Percentiles rank a stretch among this genome's conserved stretches.
Conservation (phyloP, 331 rosid genomes). For the Quercus tomentella region DNA sequence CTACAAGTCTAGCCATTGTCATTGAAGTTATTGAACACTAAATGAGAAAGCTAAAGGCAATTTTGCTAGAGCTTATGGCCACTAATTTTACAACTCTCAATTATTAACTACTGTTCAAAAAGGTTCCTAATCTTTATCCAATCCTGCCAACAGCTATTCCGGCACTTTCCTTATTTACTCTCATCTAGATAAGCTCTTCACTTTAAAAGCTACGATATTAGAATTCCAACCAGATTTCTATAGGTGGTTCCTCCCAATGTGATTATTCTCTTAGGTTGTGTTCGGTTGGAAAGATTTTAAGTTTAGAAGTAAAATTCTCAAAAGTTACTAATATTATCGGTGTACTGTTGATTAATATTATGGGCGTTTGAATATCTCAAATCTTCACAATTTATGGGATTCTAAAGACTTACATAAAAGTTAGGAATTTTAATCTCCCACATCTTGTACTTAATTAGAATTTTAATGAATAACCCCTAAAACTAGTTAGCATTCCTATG, state of each 20-base stretch:
- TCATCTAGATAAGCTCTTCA: background rate
- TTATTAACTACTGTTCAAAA: background rate
- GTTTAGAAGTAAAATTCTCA: too few species aligned
- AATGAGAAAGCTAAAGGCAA: background rate
- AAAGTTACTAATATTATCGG: too few species aligned
- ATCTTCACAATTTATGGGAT: too few species aligned
- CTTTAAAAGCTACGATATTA: background rate
- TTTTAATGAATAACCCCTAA: too few species aligned
- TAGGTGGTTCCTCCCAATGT: background rate
- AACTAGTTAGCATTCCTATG: too few species aligned
- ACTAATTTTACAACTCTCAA: background rate
- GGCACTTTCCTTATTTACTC: background rate
- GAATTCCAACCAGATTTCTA: background rate
- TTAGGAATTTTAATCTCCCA: too few species aligned
- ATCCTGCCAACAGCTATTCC: background rate
- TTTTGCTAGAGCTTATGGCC: background rate
- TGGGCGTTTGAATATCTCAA: too few species aligned
- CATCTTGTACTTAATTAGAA: too few species aligned
- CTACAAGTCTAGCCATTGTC: background rate
- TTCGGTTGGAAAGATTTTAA: too few species aligned
- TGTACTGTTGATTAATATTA: too few species aligned
- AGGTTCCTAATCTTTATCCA: background rate
- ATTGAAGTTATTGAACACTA: background rate
- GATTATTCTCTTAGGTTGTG: background rate
- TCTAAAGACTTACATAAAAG: too few species aligned